phyloP scores from a whole-genome alignment of 2,329 filamentous ascomycete genomes.

The Neopestalotiopsis rosae region DNA sequence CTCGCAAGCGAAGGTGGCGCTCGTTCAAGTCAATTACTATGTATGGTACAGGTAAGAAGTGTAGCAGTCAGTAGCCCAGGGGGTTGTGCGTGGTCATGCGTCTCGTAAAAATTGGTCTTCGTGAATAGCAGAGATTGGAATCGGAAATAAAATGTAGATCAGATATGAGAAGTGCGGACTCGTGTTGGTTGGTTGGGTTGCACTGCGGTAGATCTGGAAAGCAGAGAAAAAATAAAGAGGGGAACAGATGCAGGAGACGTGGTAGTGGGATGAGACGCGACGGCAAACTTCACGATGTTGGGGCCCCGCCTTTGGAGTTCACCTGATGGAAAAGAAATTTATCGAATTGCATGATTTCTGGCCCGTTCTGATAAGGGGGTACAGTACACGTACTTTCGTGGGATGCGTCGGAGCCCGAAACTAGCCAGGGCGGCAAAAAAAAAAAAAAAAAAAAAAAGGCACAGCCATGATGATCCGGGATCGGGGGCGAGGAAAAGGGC shows the following conservation, averaged over 20 bases:
- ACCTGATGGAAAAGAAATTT: constrained; percentile 8
- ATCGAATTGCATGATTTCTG: constrained; percentile 8
- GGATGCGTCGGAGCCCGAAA: constrained; percentile 7
- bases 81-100: neutral
- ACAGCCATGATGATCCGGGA: constrained; percentile 13
- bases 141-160: constrained; percentile 4
- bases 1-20: neutral
- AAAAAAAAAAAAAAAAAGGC: neutral
- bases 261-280: constrained; percentile 3
- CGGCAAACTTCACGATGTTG: constrained; percentile 13
- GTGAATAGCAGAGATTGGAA: neutral
- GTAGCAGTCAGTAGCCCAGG: too few species aligned
- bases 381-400: constrained; percentile 4
- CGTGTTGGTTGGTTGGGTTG: neutral
- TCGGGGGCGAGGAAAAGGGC: neutral
- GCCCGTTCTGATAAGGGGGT: constrained; percentile 6
- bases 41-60: neutral
- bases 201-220: neutral
- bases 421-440: neutral
- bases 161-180: neutral
- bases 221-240: neutral
- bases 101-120: neutral
- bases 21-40: neutral
- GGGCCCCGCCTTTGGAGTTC: neutral
- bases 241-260: neutral